phyloP scores from a whole-genome alignment of 2,329 filamentous ascomycete species.

The Thelonectria discophora region DNA sequence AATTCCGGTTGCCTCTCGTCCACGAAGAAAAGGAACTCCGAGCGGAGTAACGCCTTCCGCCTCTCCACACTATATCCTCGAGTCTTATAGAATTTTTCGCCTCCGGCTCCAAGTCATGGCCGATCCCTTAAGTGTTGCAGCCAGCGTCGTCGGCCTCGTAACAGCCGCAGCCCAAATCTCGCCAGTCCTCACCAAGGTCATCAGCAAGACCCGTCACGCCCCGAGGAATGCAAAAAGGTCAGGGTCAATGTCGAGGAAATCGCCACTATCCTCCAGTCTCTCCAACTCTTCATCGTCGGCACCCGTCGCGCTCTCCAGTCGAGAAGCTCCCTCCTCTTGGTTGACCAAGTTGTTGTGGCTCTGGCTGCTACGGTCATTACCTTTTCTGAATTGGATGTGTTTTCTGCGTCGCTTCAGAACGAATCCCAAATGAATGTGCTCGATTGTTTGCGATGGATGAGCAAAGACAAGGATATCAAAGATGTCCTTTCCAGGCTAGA shows the following conservation, averaged over 20 bases:
- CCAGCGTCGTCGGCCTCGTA: conserved; percentile 20
- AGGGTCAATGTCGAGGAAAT: conserved; percentile 14
- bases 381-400: conserved; percentile 15
- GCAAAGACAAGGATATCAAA: conserved; percentile 20
- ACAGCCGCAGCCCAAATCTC: conserved; percentile 20
- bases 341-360: conserved; percentile 23
- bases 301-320: conserved; percentile 1
- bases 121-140: conserved; percentile 24
- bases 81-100: background rate
- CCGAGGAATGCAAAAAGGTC: conserved; percentile 15
- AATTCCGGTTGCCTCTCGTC: no score
- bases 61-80: no score
- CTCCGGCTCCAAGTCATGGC: conserved; percentile 7
- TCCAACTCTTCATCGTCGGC: conserved; percentile 9
- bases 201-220: conserved; percentile 20
- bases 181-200: conserved; percentile 16
- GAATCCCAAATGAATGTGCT: conserved; percentile 5
- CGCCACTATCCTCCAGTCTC: background rate
- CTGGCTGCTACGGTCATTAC: conserved; percentile 20
- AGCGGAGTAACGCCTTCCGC: no score
- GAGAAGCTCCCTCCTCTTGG: conserved; percentile 23
- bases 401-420: background rate
- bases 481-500: conserved; percentile 15
- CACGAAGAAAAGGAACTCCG: no score
- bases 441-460: conserved; percentile 11